These are phyloP conservation scores for Boletus semigastroideus DNA, from an alignment of 1,284 basidiomycete species.

Conservation along the genomic window DNA sequence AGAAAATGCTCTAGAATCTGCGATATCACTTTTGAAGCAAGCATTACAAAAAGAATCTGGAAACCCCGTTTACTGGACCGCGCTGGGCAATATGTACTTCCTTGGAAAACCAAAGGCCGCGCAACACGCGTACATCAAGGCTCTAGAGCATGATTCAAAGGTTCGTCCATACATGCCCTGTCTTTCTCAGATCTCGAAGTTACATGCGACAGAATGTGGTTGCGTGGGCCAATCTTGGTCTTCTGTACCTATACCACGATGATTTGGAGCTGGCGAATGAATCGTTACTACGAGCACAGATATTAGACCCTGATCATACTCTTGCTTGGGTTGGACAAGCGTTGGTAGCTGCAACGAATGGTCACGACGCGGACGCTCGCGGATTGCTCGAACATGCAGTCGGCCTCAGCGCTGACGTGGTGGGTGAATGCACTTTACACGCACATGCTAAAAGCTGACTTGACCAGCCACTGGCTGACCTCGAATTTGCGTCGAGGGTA, in stretches of 20 bases:
- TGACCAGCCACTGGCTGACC: conserved; percentile 76
- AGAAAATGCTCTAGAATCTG: conserved; percentile 46
- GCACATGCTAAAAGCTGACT: conserved; percentile 10
- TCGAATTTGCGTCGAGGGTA: conserved; percentile 71
- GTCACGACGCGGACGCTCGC: conserved; percentile 62
- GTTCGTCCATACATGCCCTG: conserved; percentile 36
- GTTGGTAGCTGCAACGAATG: conserved; percentile 71
- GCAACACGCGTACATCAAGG: conserved; percentile 92
- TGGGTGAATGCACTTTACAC: conserved; percentile 40
- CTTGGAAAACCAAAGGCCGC: conserved; percentile 65
- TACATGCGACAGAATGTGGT: conserved; percentile 57
- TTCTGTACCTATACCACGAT: conserved; percentile 83
- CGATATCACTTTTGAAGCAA: conserved; percentile 65
- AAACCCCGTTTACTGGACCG: conserved; percentile 81
- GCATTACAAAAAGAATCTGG: conserved; percentile 77
- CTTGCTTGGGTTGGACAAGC: conserved; percentile 95
- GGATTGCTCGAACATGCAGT: conserved; percentile 85
- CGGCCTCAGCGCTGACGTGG: conserved; percentile 66
- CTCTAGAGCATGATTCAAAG: conserved; percentile 83
- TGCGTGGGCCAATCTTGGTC: conserved; percentile 88
- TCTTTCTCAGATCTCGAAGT: conserved; percentile 7
- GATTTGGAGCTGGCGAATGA: conserved; percentile 87
- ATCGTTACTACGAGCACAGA: conserved; percentile 86
- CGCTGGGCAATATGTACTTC: conserved; percentile 77
- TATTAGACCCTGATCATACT: conserved; percentile 88